Conservation (phyloP, 2,329 filamentous ascomycete species). For the Aureobasidium sp. region DNA sequence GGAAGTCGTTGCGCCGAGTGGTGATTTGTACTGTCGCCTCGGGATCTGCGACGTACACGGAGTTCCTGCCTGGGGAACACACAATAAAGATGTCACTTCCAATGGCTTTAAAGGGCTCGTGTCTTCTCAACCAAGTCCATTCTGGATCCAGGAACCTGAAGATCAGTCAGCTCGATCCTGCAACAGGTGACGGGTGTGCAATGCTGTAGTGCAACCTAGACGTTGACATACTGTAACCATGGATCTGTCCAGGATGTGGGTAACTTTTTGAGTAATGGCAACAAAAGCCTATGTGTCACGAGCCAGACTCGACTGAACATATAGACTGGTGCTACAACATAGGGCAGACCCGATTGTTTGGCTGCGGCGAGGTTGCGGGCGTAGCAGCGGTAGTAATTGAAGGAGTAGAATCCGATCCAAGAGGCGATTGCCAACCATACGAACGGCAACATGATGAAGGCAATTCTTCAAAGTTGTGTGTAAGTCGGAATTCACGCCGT, state of each 20-base stretch:
- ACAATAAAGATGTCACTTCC: conserved; percentile 57
- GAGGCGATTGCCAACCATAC: conserved; percentile 24
- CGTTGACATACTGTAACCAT: conserved; percentile 51
- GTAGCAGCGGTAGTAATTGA: conserved; percentile 32
- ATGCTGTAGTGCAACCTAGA: not conserved
- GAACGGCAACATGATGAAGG: conserved; percentile 24
- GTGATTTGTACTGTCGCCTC: conserved; percentile 61
- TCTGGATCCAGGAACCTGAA: conserved; percentile 51
- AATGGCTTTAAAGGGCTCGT: conserved; percentile 51
- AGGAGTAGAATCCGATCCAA: conserved; percentile 30
- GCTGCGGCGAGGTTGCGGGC: conserved; percentile 37
- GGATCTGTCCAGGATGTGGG: conserved; percentile 50
- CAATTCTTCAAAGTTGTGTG: not conserved
- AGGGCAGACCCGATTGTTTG: conserved; percentile 41
- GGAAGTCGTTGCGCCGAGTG: conserved; percentile 61
- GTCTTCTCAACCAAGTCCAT: conserved; percentile 51
- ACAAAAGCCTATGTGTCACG: conserved; percentile 47
- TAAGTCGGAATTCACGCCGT: not conserved
- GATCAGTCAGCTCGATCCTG: conserved; percentile 5
- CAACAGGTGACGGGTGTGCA: not conserved
- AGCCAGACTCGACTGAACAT: conserved; percentile 51
- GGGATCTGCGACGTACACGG: conserved; percentile 55
- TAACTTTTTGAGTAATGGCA: conserved; percentile 49
- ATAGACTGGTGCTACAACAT: conserved; percentile 36
- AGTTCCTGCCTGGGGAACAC: conserved; percentile 51